phyloP scores from a whole-genome alignment of 2,329 filamentous ascomycete species.

The Mollisiaceae sp. region DNA sequence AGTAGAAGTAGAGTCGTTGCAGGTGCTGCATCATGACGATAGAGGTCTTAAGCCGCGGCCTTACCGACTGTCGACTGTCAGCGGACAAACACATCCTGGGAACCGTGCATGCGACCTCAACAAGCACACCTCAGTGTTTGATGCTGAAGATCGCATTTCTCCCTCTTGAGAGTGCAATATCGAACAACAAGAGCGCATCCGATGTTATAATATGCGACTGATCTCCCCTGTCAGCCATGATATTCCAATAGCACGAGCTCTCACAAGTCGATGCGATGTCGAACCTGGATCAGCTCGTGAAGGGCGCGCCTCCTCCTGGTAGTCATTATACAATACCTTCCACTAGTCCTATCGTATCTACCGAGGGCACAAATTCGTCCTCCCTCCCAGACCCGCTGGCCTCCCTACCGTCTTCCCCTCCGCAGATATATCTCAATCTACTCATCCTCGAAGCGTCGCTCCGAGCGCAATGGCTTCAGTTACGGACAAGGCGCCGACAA shows the following conservation, averaged over 20 bases:
- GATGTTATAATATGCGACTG: not conserved
- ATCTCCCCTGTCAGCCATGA: conserved; percentile 16
- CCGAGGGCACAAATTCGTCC: conserved; percentile 43
- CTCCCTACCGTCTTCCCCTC: conserved; percentile 44
- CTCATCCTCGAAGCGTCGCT: conserved; percentile 95
- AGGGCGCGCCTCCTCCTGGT: conserved; percentile 77
- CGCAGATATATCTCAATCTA: conserved; percentile 89
- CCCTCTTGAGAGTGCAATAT: not conserved
- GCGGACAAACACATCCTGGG: conserved; percentile 2
- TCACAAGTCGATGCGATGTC: conserved; percentile 37
- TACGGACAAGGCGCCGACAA: conserved; percentile 85
- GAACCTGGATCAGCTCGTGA: conserved; percentile 79
- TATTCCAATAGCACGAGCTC: conserved; percentile 28
- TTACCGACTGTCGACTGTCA: not conserved
- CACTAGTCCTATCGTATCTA: conserved; percentile 48
- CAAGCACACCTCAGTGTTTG: not conserved
- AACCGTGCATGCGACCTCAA: conserved; percentile 5
- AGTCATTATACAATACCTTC: conserved; percentile 40
- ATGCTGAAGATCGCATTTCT: not conserved
- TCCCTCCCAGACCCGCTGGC: conserved; percentile 41
- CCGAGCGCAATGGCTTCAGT: conserved; percentile 88
- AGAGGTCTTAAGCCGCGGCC: not conserved
- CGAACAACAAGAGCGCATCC: not conserved
- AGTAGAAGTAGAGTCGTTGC: not conserved
- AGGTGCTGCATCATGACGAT: conserved; percentile 5